phyloP scores from a whole-genome alignment of 1,139 yeast genomes.

The Diutina mesorugosa region DNA sequence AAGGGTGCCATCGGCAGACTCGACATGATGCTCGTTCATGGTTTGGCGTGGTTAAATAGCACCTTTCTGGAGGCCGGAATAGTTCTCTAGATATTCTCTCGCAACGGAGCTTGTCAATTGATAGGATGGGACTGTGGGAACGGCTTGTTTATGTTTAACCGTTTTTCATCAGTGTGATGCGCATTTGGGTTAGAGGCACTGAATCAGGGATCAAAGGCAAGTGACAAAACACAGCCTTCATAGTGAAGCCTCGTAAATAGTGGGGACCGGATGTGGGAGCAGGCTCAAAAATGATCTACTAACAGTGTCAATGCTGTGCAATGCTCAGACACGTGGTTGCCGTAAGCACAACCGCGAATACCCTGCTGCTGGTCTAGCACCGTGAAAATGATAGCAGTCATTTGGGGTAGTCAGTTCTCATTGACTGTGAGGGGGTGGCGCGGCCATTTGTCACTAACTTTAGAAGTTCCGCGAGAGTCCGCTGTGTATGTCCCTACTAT shows the following conservation, averaged over 20 bases:
- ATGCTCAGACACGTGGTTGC: too few species aligned
- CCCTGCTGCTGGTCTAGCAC: neutral
- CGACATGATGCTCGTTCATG: conserved; percentile 4
- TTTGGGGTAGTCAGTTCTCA: neutral
- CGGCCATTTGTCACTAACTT: neutral
- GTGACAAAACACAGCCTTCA: neutral
- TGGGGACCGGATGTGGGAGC: too few species aligned
- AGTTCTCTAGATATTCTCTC: neutral
- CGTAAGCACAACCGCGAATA: too few species aligned
- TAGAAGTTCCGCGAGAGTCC: neutral
- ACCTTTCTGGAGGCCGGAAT: neutral
- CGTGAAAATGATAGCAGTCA: neutral
- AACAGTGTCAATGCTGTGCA: too few species aligned
- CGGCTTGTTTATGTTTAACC: neutral
- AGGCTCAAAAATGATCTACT: too few species aligned
- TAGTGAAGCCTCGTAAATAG: neutral
- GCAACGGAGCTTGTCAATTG: neutral
- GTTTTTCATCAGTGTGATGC: neutral
- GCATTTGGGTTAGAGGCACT: neutral
- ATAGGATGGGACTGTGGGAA: neutral
- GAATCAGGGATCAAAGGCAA: neutral
- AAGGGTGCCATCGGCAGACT: conserved; percentile 33
- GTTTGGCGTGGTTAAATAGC: neutral
- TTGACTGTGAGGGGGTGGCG: neutral
- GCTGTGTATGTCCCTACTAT: neutral